Evolutionary conservation across 176 grass and related monocot genomes (phyloP), one percentile per base, ranked within the genome.

Genomic region (Oryza rufipogon): DNA sequence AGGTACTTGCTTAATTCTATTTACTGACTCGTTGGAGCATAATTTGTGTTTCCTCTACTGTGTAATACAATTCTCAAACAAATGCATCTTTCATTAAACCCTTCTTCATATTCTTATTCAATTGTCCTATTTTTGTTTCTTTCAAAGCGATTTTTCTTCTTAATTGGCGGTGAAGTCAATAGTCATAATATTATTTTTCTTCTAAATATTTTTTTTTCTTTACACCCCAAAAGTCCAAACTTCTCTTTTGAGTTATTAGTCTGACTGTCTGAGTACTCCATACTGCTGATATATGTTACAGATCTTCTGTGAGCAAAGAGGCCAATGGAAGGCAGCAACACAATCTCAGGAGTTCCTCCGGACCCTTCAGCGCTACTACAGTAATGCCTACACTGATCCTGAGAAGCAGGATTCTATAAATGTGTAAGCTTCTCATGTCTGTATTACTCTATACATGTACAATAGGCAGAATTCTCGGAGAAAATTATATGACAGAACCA

Each of bases 341-440:
- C 97, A 94, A 78, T 99, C 97, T 86, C 97, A 99, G 82, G 97
- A 99, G 90, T 86, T 99, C 25, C 72, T 99, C 65, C 92, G 97
- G n/a, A 99, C 93, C 22, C 46, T 99, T 85, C 97, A 99, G 61
- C 91, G 97, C 71, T 99, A 99, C 81, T 99, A 94, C 82, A 96
- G 77, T 84, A 99, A 99, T 66, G 93, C 97, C 0, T 99, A 99
- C 76, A 92, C 92, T 77, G 97, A 99, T 94, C 89, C 82, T 78
- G 93, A 99, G 44, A 99, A 99, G 83, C 97, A 99, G 85, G 87
- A 96, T 89, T 93, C 97, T 90, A 99, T 99, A 81, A 99, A 99
- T 71, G 72, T 99, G 97, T 99, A 94, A 83, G 97, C 52, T 80
- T 85, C 48, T 83, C 67, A 74, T 74, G 66, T 47, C 13, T 76